A percentile compares a stretch with the other conserved stretches of the same genome.
Conservation (phyloP, 805 yeast genomes). For the Nakazawaea pomicola region DNA sequence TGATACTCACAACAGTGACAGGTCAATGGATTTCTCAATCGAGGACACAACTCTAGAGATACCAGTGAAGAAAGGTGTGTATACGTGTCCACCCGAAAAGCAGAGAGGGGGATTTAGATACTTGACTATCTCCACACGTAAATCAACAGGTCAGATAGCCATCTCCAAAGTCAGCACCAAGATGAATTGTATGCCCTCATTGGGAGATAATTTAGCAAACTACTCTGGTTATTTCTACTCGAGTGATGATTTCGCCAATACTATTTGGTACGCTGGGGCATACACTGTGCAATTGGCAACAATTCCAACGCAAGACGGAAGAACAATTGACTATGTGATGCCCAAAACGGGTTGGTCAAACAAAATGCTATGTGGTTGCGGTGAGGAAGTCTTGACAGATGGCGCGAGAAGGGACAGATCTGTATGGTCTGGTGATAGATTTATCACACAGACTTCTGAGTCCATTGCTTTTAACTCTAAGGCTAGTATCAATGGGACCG, state of each 20-base stretch:
- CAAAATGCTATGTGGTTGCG: slow-evolving; percentile 14
- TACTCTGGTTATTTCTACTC: slow-evolving; percentile 11
- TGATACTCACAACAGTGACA: slow-evolving; percentile 10
- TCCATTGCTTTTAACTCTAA: slow-evolving; percentile 24
- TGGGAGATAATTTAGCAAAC: slow-evolving; percentile 11
- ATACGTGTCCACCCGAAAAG: slow-evolving; percentile 8
- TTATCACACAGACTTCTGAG: slow-evolving; percentile 12
- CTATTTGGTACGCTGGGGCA: slow-evolving; percentile 39
- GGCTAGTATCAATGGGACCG: slow-evolving; percentile 22
- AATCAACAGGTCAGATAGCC: slow-evolving; percentile 25
- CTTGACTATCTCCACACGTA: slow-evolving; percentile 20
- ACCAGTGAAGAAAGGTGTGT: slow-evolving; percentile 9
- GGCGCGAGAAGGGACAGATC: slow-evolving; percentile 15
- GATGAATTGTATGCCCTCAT: slow-evolving; percentile 14
- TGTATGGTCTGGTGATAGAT: slow-evolving; percentile 14
- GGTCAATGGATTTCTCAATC: slow-evolving; percentile 13
- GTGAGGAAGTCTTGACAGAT: slow-evolving; percentile 12
- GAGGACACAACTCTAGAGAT: slow-evolving; percentile 13
- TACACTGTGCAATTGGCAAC: slow-evolving; percentile 27
- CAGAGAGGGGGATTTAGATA: slow-evolving; percentile 14
- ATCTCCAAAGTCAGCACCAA: slow-evolving; percentile 7
- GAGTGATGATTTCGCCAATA: slow-evolving; percentile 43
- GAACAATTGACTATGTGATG: slow-evolving; percentile 25
- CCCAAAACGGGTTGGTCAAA: slow-evolving; percentile 35
- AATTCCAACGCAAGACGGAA: slow-evolving; percentile 45